Conservation (phyloP, 106 monocot species). For the Apostasia ramifera region DNA sequence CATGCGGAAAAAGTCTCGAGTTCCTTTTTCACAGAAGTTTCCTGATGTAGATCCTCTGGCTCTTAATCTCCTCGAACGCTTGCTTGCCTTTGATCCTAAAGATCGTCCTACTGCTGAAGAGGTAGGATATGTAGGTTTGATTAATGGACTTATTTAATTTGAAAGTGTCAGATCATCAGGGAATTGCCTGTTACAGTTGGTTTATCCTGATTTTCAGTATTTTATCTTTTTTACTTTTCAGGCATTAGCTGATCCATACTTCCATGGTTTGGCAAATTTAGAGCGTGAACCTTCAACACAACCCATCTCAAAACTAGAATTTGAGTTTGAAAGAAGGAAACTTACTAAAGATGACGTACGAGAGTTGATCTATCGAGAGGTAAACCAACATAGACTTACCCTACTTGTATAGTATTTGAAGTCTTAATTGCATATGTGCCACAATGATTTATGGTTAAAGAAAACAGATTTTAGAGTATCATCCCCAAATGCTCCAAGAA, state of each 20-base stretch:
- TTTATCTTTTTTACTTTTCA: conserved; percentile 21
- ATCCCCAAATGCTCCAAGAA: conserved; percentile 77
- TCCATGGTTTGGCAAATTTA: conserved; percentile 42
- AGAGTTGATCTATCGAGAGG: conserved; percentile 76
- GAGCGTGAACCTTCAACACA: conserved; percentile 71
- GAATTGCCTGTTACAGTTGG: neutral
- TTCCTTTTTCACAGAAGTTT: conserved; percentile 61
- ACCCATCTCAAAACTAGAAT: conserved; percentile 72
- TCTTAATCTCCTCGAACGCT: conserved; percentile 43
- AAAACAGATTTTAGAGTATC: conserved; percentile 70
- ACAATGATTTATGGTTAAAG: conserved; percentile 1
- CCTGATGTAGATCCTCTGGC: conserved; percentile 57
- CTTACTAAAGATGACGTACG: conserved; percentile 71
- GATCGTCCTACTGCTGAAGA: conserved; percentile 68
- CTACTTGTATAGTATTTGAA: neutral
- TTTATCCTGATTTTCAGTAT: neutral
- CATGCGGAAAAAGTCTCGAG: conserved; percentile 54
- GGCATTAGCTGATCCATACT: conserved; percentile 69
- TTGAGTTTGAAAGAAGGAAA: conserved; percentile 81
- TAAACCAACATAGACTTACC: neutral
- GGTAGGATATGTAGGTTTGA: conserved; percentile 24
- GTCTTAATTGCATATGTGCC: neutral
- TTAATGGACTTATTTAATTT: neutral
- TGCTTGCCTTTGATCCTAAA: conserved; percentile 80
- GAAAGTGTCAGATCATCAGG: neutral